Conservation (phyloP, 352 stramenopile species). For the Globisporangium yorkense region DNA sequence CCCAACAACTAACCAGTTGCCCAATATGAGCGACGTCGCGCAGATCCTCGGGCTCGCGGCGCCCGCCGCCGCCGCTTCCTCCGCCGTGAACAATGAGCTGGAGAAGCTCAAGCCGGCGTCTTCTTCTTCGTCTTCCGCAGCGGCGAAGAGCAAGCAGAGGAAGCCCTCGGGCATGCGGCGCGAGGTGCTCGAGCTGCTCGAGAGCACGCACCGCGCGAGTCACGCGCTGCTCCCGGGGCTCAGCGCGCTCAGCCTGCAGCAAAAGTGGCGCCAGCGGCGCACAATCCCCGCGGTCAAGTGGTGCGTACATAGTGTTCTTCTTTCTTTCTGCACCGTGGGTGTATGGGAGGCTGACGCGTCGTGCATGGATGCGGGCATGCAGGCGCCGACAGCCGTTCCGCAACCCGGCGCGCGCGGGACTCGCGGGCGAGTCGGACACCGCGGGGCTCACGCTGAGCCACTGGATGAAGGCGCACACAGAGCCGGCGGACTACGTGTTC, state of each 20-base stretch:
- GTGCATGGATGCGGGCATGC: neutral
- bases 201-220: conserved; percentile 53
- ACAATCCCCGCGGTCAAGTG: conserved; percentile 45
- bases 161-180: conserved; percentile 64
- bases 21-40: conserved; percentile 58
- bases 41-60: conserved; percentile 58
- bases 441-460: conserved; percentile 44
- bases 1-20: no score
- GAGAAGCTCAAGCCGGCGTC: conserved; percentile 45
- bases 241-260: conserved; percentile 49
- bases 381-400: conserved; percentile 51
- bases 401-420: conserved; percentile 41
- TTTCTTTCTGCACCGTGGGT: neutral
- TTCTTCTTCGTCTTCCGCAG: neutral
- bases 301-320: conserved; percentile 3
- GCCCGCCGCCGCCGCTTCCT: conserved; percentile 6
- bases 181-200: conserved; percentile 56
- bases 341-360: neutral
- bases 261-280: conserved; percentile 56
- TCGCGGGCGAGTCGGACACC: conserved; percentile 33
- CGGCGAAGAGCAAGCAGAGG: conserved; percentile 33
- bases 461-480: conserved; percentile 57
- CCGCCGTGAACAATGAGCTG: conserved; percentile 19
- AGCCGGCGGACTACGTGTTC: conserved; percentile 61
- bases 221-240: conserved; percentile 59